Evolutionary conservation across 768 basidiomycete species (phyloP).

Genomic region (Kwoniella sp.): DNA sequence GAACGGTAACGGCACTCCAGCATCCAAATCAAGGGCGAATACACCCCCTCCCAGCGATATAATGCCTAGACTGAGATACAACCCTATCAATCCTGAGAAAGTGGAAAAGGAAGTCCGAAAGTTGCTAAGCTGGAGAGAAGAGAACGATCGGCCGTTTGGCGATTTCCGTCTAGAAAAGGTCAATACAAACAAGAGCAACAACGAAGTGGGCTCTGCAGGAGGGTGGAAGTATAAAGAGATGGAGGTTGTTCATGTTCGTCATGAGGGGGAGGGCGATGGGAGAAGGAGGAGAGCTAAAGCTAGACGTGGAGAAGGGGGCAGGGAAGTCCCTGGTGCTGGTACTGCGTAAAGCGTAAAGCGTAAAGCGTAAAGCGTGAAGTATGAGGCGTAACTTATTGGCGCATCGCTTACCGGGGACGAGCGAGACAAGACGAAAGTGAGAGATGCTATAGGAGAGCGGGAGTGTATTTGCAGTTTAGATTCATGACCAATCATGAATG

Average conservation of each 20-base stretch:
- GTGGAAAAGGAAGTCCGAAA: constrained; percentile 43
- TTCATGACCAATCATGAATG: no score
- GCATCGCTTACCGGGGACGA: no score
- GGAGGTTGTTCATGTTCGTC: constrained; percentile 24
- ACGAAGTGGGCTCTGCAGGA: neutral
- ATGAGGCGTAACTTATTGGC: no score
- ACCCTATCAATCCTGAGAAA: constrained; percentile 28
- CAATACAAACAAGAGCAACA: constrained; percentile 17
- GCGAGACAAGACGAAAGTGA: no score
- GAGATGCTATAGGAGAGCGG: no score
- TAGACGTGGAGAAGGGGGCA: constrained; percentile 41
- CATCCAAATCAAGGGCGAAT: constrained; percentile 4
- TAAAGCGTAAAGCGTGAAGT: no score
- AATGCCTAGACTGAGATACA: constrained; percentile 28
- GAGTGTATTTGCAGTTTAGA: no score
- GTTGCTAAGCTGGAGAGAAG: constrained; percentile 37
- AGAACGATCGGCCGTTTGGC: constrained; percentile 45
- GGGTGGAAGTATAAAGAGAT: constrained; percentile 37
- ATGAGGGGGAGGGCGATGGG: constrained; percentile 32
- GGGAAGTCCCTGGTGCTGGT: constrained; percentile 40
- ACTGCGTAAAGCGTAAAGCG: no score
- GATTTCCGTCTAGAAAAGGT: constrained; percentile 31
- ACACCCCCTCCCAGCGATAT: constrained; percentile 32
- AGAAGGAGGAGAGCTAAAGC: constrained; percentile 35
- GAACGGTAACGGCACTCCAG: constrained; percentile 6